These are phyloP conservation scores for Neopestalotiopsis sp. DNA, from an alignment of 2,329 filamentous ascomycete species.

Conservation along the genomic window DNA sequence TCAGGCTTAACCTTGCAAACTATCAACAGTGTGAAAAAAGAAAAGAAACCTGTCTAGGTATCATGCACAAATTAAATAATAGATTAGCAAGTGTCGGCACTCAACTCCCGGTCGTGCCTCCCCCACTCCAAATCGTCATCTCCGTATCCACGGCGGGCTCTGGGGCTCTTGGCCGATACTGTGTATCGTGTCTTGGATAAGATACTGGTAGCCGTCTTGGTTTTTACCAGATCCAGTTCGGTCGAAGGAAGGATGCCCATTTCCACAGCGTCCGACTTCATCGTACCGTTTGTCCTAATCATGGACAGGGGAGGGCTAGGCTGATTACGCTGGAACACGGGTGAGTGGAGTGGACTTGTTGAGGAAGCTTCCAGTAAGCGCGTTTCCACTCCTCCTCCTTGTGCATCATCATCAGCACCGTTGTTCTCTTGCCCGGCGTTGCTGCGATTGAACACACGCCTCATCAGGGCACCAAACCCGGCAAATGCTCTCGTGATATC, in stretches of 20 bases:
- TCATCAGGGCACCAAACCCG: slow-evolving; percentile 11
- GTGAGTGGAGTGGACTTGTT: slow-evolving; percentile 2
- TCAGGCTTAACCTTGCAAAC: no score
- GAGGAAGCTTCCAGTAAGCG: slow-evolving; percentile 11
- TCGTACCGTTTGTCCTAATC: slow-evolving; percentile 19
- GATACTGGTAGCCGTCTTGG: slow-evolving; percentile 21
- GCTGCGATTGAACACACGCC: background rate
- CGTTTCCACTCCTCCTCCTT: slow-evolving; percentile 3
- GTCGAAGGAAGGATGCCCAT: slow-evolving; percentile 18
- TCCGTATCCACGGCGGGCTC: slow-evolving; percentile 14
- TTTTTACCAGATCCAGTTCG: slow-evolving; percentile 19
- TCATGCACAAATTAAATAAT: background rate
- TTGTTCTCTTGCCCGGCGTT: slow-evolving; percentile 4
- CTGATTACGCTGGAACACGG: slow-evolving; percentile 3
- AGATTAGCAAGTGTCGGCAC: slow-evolving; percentile 18
- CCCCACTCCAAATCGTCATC: slow-evolving; percentile 21
- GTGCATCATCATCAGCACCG: slow-evolving; percentile 7
- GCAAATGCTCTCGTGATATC: slow-evolving; percentile 36
- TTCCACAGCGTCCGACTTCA: slow-evolving; percentile 20
- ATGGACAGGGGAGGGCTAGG: slow-evolving; percentile 11
- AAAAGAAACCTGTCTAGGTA: background rate
- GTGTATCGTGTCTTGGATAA: slow-evolving; percentile 20
- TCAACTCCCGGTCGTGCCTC: slow-evolving; percentile 16
- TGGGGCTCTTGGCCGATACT: slow-evolving; percentile 14
- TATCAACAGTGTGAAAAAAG: no score